Percentiles rank a stretch among this genome's conserved stretches.
phyloP scores from a whole-genome alignment of 2,329 filamentous ascomycete species.

The Mycosphaerella arachidis region DNA sequence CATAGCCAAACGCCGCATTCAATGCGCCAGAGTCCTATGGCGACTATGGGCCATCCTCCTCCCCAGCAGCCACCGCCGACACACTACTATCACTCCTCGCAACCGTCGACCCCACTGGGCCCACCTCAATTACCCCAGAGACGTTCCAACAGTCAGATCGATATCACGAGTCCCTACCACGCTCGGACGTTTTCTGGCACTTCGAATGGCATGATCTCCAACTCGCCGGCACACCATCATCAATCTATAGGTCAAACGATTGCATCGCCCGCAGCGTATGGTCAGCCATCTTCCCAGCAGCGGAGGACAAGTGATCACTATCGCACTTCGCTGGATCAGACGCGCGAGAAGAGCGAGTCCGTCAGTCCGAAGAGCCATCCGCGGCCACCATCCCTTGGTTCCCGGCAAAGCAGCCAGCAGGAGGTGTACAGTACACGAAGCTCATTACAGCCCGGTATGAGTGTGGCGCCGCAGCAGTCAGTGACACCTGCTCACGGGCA shows the following conservation, averaged over 20 bases:
- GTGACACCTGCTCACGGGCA: constrained; percentile 25
- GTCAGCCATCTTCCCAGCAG: constrained; percentile 23
- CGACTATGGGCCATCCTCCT: constrained; percentile 23
- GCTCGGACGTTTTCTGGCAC: constrained; percentile 30
- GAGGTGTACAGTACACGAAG: constrained; percentile 26
- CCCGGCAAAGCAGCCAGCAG: constrained; percentile 32
- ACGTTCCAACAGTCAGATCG: constrained; percentile 22
- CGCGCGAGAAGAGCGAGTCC: constrained; percentile 64
- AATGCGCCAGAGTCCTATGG: constrained; percentile 29
- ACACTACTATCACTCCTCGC: constrained; percentile 40
- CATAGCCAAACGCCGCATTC: constrained; percentile 31
- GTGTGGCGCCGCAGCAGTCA: constrained; percentile 14
- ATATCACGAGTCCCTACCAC: constrained; percentile 31
- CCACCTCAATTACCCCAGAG: constrained; percentile 37
- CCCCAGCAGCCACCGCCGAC: constrained; percentile 22
- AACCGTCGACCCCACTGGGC: constrained; percentile 47
- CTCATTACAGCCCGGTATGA: constrained; percentile 21
- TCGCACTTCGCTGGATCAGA: constrained; percentile 51
- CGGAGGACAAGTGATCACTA: constrained; percentile 29
- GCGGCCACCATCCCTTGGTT: constrained; percentile 27
- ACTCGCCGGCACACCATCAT: constrained; percentile 29
- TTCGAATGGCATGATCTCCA: constrained; percentile 27
- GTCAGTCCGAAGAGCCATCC: constrained; percentile 66
- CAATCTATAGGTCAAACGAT: constrained; percentile 37
- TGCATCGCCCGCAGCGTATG: constrained; percentile 35